A percentile compares a stretch with the other conserved stretches of the same genome.
phyloP scores from a whole-genome alignment of 1,284 basidiomycete genomes.

The Pseudozyma tsukubaensis region DNA sequence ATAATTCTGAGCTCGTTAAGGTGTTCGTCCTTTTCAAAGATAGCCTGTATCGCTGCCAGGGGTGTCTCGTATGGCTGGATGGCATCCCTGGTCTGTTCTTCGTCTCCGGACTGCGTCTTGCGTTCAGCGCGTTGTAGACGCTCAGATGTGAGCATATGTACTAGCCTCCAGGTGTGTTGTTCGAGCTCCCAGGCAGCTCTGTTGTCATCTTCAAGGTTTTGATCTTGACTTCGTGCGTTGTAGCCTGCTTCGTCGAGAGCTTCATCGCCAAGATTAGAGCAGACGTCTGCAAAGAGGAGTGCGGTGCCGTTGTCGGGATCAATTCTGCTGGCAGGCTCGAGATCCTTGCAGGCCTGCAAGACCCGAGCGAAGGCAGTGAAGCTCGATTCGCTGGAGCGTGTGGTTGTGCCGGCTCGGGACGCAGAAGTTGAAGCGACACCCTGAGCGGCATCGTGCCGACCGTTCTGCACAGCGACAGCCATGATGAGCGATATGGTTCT shows the following conservation, averaged over 20 bases:
- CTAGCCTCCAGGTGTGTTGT: slow-evolving; percentile 58
- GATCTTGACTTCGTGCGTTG: slow-evolving; percentile 17
- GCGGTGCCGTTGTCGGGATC: slow-evolving; percentile 54
- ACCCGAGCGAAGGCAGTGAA: slow-evolving; percentile 59
- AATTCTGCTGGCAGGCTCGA: slow-evolving; percentile 47
- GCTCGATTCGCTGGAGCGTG: slow-evolving; percentile 45
- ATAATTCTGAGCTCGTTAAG: slow-evolving; percentile 65
- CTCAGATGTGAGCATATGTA: slow-evolving; percentile 53
- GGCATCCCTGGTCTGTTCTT: slow-evolving; percentile 8
- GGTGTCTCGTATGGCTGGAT: slow-evolving; percentile 60
- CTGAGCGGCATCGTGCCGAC: slow-evolving; percentile 14
- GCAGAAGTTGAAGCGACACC: slow-evolving; percentile 27
- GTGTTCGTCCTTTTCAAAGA: slow-evolving; percentile 53
- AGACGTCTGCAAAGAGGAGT: slow-evolving; percentile 57
- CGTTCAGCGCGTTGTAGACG: slow-evolving; percentile 46
- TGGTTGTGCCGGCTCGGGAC: slow-evolving; percentile 18
- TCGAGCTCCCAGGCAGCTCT: slow-evolving; percentile 55
- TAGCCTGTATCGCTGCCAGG: slow-evolving; percentile 59
- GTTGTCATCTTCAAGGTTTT: slow-evolving; percentile 44
- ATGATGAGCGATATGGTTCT: not conserved
- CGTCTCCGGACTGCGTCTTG: slow-evolving; percentile 31
- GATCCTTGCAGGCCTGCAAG: slow-evolving; percentile 45
- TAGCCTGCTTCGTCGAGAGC: slow-evolving; percentile 52
- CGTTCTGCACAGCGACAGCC: slow-evolving; percentile 17
- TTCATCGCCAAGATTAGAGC: slow-evolving; percentile 39